Evolutionary conservation across 805 yeast genomes (phyloP).

Genomic region (Tetrapisispora pingtungensis): DNA sequence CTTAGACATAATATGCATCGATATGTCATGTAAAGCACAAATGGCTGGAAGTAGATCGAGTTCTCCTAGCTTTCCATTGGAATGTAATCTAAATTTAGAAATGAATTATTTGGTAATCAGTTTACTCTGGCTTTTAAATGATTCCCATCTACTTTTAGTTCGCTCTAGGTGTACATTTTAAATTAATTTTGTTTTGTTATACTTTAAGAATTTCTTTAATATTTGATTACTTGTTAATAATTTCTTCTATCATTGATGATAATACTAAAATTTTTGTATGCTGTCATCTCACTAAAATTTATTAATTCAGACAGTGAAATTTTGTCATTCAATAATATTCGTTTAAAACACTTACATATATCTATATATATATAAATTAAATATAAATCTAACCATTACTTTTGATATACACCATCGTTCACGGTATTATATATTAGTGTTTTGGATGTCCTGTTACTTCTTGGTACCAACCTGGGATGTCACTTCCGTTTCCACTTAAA

Average conservation of each 20-base stretch:
- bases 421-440: constrained; percentile 19
- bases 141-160: constrained; percentile 2
- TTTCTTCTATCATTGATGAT: too few relatives aligned
- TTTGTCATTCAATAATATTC: too few relatives aligned
- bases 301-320: too few relatives aligned
- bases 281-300: too few relatives aligned
- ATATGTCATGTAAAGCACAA: constrained; percentile 19
- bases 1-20: constrained; percentile 20
- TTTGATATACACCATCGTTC: background rate
- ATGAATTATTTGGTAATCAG: background rate
- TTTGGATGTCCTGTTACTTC: constrained; percentile 43
- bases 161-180: constrained; percentile 8
- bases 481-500: constrained; percentile 72
- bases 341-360: too few relatives aligned
- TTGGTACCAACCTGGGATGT: constrained; percentile 81
- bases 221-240: too few relatives aligned
- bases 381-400: background rate
- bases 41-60: constrained; percentile 25
- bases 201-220: background rate
- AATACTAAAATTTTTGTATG: too few relatives aligned
- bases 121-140: background rate
- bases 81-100: constrained; percentile 4
- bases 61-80: constrained; percentile 12
- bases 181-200: too few relatives aligned
- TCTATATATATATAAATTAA: too few relatives aligned